Evolutionary conservation across 2,329 filamentous ascomycete species (phyloP), one percentile per base, ranked within the genome.

Genomic region (Lasiodiplodia citricola): DNA sequence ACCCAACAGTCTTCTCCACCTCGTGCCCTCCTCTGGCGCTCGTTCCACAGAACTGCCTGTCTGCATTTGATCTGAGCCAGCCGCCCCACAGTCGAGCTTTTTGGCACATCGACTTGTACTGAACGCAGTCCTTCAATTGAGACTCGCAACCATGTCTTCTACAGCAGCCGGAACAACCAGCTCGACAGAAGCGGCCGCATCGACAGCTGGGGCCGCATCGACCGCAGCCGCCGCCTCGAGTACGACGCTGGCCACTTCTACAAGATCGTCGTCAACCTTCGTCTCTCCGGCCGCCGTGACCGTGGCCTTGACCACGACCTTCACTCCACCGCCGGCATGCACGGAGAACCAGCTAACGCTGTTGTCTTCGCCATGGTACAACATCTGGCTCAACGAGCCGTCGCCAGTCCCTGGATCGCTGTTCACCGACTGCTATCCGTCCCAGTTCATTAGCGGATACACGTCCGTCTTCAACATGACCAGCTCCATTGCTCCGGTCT

Each of bases 331-430:
- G 41, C 65, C 73, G 63, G 71, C 73, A 73, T 77, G 75, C 68
- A 57, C 65, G 14, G 66, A 72, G 41, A 73, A 74, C 41, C 70
- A 66, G 5, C 69, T 77, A 7, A 72, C 75, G 5, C 70, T 73
- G 69, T 65, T 75, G 21, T 73, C 74, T 3, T 71, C 74, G 1
- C 74, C 74, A 2, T 70, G 68, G 18, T 76, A 71, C 50, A 54
- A 68, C 23, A 74, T 77, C 28, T 77, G 74, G 73, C 68, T 70
- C 4, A 76, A 76, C 51, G 73, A 75, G 44, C 75, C 68, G 13
- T 71, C 75, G 1, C 75, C 75, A 1, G 73, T 71, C 4, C 65
- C 55, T 7, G 70, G 71, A 41, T 66, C 65, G 1, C 75, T 73
- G 1, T 44, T 72, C 18, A 72, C 71, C 16, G 72, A 69, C 21